A percentile compares a stretch with the other conserved stretches of the same genome.
Conservation (phyloP, 139 green algal species). For the Auxenochlorella pyrenoidosa region DNA sequence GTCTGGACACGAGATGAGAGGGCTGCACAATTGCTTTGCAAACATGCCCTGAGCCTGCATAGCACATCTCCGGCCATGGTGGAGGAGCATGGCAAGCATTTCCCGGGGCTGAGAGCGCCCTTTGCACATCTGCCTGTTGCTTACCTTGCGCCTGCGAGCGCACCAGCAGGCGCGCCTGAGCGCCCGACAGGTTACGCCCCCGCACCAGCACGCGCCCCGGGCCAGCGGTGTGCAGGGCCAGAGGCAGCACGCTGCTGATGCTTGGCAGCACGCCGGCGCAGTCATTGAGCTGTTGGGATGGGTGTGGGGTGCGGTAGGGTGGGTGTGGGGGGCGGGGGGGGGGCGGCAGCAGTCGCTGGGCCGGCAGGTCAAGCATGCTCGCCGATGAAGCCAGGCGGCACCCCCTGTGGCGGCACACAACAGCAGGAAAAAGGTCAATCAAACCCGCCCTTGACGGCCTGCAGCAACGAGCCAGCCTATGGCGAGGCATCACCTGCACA, state of each 20-base stretch:
- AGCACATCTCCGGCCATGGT: no score
- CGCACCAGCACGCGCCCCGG: not conserved
- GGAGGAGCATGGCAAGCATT: no score
- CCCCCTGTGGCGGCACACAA: no score
- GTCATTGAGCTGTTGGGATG: not conserved
- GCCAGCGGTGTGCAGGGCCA: not conserved
- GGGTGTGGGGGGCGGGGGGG: not conserved
- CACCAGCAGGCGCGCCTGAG: conserved; percentile 5
- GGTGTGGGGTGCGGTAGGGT: not conserved
- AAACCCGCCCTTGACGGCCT: no score
- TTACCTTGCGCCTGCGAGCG: not conserved
- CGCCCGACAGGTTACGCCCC: not conserved
- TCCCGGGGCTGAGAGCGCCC: not conserved
- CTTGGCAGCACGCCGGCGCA: conserved; percentile 11
- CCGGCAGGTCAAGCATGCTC: no score
- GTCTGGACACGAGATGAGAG: no score
- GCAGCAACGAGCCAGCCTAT: no score
- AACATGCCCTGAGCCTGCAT: no score
- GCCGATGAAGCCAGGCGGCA: no score
- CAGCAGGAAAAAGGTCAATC: no score
- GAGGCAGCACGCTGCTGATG: conserved; percentile 1
- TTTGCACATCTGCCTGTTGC: not conserved
- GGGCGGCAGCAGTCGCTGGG: not conserved
- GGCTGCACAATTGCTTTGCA: no score
- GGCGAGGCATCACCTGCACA: not conserved